phyloP scores from a whole-genome alignment of 345 rosid genomes.

The Linum lewisii region DNA sequence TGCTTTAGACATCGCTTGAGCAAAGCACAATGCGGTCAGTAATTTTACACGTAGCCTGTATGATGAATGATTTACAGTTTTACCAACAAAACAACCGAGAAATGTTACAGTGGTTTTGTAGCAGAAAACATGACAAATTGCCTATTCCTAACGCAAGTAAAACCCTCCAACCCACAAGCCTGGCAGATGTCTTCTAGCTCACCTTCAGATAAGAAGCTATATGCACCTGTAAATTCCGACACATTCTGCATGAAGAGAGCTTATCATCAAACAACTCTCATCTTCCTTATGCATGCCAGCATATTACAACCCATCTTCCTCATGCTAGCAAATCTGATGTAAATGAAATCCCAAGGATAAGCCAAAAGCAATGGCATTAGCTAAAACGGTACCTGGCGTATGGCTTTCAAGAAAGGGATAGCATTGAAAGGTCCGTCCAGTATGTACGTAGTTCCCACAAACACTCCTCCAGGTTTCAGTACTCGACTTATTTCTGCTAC shows the following conservation, averaged over 20 bases:
- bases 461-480: conserved; percentile 77
- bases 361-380: neutral
- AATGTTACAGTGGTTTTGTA: conserved; percentile 60
- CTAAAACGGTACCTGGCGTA: conserved; percentile 41
- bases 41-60: no score
- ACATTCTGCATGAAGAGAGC: conserved; percentile 29
- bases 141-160: conserved; percentile 43
- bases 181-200: conserved; percentile 78
- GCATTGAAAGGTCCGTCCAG: conserved; percentile 48
- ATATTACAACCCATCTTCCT: no score
- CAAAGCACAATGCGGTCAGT: no score
- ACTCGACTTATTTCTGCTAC: conserved; percentile 86
- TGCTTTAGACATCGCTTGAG: no score
- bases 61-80: no score
- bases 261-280: no score
- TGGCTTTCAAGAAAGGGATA: conserved; percentile 37
- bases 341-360: no score
- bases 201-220: conserved; percentile 42
- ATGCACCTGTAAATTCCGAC: conserved; percentile 39
- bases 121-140: conserved; percentile 70
- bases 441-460: conserved; percentile 65
- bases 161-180: conserved; percentile 63
- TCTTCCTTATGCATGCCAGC: no score
- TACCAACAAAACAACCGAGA: no score
- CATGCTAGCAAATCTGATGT: no score